Conservation (phyloP, 1,284 basidiomycete species). For the Volvariella surrecta region DNA sequence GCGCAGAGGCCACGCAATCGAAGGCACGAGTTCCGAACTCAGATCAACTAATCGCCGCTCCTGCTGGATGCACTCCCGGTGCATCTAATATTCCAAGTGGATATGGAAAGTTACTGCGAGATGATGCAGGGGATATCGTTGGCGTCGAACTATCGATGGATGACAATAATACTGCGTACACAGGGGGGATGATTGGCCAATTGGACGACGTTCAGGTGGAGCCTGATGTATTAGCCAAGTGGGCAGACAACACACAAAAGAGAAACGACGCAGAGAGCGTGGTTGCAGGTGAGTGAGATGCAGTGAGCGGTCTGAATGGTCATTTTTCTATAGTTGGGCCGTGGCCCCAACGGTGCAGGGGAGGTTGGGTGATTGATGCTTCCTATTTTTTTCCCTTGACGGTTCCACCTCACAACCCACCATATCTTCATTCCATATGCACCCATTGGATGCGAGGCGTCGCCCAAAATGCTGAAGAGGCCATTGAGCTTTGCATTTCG, state of each 20-base stretch:
- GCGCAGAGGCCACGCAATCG: conserved; percentile 33
- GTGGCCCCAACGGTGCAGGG: no score
- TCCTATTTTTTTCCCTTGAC: no score
- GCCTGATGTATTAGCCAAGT: conserved; percentile 23
- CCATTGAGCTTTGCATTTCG: no score
- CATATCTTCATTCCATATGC: no score
- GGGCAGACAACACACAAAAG: conserved; percentile 21
- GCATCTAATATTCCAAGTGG: conserved; percentile 46
- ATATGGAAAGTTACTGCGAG: conserved; percentile 81
- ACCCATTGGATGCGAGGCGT: no score
- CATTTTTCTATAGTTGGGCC: no score
- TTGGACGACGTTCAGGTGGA: conserved; percentile 29
- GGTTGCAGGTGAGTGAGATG: background rate
- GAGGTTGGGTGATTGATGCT: no score
- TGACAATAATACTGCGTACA: conserved; percentile 23
- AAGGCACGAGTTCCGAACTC: conserved; percentile 9
- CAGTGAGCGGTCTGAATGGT: no score
- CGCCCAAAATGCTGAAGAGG: no score
- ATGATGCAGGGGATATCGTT: conserved; percentile 74
- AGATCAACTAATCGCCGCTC: background rate
- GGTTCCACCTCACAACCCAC: no score
- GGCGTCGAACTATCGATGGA: conserved; percentile 67
- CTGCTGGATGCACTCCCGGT: conserved; percentile 10
- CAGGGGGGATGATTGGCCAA: conserved; percentile 13
- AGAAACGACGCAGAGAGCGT: conserved; percentile 14